Evolutionary conservation across 2,329 filamentous ascomycete species (phyloP).

Genomic region (Diaporthe helianthi): DNA sequence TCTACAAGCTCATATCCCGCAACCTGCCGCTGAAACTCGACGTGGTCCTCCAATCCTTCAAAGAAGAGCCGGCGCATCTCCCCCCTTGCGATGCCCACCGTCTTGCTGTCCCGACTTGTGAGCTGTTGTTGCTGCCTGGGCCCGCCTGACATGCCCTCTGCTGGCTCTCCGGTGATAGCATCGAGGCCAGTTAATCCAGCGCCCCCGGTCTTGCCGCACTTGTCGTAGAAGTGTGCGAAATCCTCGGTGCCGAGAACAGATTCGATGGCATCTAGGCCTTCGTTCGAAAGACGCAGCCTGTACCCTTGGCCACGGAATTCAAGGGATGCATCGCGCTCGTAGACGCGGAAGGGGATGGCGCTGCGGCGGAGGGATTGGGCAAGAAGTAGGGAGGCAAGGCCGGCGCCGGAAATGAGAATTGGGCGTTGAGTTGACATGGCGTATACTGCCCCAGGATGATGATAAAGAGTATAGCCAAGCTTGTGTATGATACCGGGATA

Average conservation of each 20-base stretch:
- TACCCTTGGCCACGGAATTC: constrained; percentile 68
- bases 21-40: constrained; percentile 64
- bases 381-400: constrained; percentile 52
- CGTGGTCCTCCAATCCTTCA: constrained; percentile 59
- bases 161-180: constrained; percentile 58
- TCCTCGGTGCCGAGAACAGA: constrained; percentile 56
- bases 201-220: constrained; percentile 66
- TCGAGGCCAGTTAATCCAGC: constrained; percentile 57
- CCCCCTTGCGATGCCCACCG: constrained; percentile 67
- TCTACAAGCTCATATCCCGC: constrained; percentile 63
- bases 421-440: constrained; percentile 37
- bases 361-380: constrained; percentile 51
- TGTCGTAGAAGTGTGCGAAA: constrained; percentile 64
- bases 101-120: constrained; percentile 61
- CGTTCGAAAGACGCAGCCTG: constrained; percentile 61
- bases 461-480: not conserved
- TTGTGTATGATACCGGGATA: not conserved
- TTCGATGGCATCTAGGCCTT: constrained; percentile 68
- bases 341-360: constrained; percentile 60
- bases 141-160: constrained; percentile 42
- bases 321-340: constrained; percentile 60
- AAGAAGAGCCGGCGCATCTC: constrained; percentile 68
- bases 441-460: not conserved
- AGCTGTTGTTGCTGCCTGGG: constrained; percentile 41
- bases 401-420: constrained; percentile 50